These are phyloP conservation scores for Talaromyces islandicus DNA, from an alignment of 2,329 filamentous ascomycete genomes.

Conservation along the genomic window DNA sequence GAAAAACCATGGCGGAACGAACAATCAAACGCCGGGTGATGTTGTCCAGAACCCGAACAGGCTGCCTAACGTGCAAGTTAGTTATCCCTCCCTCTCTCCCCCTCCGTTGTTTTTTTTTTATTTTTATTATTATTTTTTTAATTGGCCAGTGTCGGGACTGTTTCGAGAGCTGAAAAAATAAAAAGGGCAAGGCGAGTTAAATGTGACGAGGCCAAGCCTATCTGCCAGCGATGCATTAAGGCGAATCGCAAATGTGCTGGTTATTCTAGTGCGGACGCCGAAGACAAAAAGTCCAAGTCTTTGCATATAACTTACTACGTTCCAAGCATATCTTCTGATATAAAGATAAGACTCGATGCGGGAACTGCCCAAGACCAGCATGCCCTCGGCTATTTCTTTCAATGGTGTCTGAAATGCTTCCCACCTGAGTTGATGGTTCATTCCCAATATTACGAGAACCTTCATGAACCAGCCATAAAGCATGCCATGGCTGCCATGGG, in stretches of 20 bases:
- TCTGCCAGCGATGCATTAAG: slow-evolving; percentile 3
- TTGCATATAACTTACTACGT: slow-evolving; percentile 8
- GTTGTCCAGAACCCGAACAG: slow-evolving; percentile 3
- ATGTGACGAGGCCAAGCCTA: slow-evolving; percentile 7
- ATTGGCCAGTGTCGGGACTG: neutral
- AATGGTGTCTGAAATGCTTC: slow-evolving; percentile 4
- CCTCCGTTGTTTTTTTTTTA: too few species aligned
- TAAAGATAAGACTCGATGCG: neutral
- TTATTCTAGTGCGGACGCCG: neutral
- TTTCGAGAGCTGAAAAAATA: neutral
- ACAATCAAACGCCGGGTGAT: slow-evolving; percentile 3
- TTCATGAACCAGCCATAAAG: slow-evolving; percentile 8
- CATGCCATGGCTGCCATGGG: slow-evolving; percentile 8
- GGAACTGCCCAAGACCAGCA: slow-evolving; percentile 1
- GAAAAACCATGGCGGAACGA: neutral
- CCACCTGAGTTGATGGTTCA: slow-evolving; percentile 3
- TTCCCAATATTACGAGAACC: neutral
- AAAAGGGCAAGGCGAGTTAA: slow-evolving; percentile 4
- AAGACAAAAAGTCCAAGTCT: neutral
- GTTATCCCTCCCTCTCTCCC: too few species aligned
- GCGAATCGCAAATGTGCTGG: slow-evolving; percentile 5
- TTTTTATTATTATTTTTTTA: neutral
- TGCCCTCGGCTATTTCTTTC: slow-evolving; percentile 8
- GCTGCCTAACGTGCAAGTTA: slow-evolving; percentile 8
- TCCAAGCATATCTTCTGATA: neutral